A percentile compares a stretch with the other conserved stretches of the same genome.
phyloP scores from a whole-genome alignment of 78 protist species.

The Tieghemostelium lacteum region DNA sequence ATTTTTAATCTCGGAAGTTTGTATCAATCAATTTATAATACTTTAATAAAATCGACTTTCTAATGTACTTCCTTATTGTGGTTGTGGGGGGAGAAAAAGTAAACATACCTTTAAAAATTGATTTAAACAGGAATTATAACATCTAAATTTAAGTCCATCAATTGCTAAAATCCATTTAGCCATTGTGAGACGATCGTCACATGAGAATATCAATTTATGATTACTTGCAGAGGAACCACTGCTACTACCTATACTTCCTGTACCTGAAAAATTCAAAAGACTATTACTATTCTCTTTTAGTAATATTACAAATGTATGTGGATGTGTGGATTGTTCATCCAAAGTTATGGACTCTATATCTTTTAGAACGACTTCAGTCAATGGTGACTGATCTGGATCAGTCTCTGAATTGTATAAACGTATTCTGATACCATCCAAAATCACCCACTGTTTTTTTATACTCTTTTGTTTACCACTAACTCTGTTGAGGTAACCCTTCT shows the following conservation, averaged over 20 bases:
- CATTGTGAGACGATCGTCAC: constrained; percentile 56
- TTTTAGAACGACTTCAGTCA: constrained; percentile 26
- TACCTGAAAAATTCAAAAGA: constrained; percentile 9
- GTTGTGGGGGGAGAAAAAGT: too few species aligned
- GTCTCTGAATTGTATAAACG: constrained; percentile 27
- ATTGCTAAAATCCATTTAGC: constrained; percentile 70
- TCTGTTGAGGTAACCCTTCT: constrained; percentile 20
- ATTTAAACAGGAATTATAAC: constrained; percentile 62
- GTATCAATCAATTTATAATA: constrained; percentile 19
- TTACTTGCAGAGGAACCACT: too few species aligned
- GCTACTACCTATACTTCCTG: too few species aligned
- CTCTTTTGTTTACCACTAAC: constrained; percentile 35
- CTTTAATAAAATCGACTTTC: neutral
- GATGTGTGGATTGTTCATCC: constrained; percentile 31
- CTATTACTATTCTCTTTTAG: constrained; percentile 9
- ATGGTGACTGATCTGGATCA: neutral
- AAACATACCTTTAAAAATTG: constrained; percentile 60
- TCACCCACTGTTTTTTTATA: constrained; percentile 32
- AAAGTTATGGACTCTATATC: constrained; percentile 50
- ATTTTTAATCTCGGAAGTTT: constrained; percentile 54
- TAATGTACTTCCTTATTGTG: too few species aligned
- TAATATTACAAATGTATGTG: constrained; percentile 30
- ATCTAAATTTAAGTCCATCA: constrained; percentile 60
- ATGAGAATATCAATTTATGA: constrained; percentile 11
- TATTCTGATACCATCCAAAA: constrained; percentile 39